These are phyloP conservation scores for Aspergillus incahuasiensis DNA, from an alignment of 495 filamentous ascomycete species.

Conservation along the genomic window DNA sequence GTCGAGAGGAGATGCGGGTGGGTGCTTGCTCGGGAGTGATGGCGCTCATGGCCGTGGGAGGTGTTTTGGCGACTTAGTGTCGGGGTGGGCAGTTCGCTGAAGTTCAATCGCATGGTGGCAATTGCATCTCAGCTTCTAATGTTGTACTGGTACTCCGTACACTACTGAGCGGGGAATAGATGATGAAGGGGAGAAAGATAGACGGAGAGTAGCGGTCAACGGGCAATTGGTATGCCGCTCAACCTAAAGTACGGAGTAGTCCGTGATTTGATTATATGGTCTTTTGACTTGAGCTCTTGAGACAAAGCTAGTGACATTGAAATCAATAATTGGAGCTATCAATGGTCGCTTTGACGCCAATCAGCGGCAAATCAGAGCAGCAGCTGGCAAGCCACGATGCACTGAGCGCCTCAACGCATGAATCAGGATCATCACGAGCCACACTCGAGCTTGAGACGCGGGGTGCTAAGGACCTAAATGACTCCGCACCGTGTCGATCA, in stretches of 20 bases:
- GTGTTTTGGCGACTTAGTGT: constrained; percentile 35
- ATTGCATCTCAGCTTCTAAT: background rate
- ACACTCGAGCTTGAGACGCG: background rate
- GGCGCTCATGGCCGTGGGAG: constrained; percentile 17
- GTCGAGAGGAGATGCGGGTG: constrained; percentile 41
- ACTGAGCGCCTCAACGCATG: background rate
- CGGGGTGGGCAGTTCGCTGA: constrained; percentile 37
- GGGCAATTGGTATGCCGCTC: background rate
- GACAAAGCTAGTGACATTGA: background rate
- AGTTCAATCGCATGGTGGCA: constrained; percentile 29
- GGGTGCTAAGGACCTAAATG: background rate
- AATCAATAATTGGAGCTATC: background rate
- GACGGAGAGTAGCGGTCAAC: constrained; percentile 10
- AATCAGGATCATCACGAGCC: background rate
- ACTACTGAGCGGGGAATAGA: background rate
- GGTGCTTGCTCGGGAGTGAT: constrained; percentile 32
- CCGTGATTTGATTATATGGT: background rate
- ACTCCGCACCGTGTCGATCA: background rate
- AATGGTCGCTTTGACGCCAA: background rate
- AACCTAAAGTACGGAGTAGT: background rate
- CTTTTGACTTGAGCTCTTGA: background rate
- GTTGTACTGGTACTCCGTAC: too few relatives aligned
- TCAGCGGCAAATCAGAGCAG: constrained; percentile 5
- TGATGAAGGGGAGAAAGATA: background rate
- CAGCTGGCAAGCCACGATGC: background rate